These are phyloP conservation scores for Crithidia bombi DNA, from an alignment of 208 protist species.

Conservation along the genomic window DNA sequence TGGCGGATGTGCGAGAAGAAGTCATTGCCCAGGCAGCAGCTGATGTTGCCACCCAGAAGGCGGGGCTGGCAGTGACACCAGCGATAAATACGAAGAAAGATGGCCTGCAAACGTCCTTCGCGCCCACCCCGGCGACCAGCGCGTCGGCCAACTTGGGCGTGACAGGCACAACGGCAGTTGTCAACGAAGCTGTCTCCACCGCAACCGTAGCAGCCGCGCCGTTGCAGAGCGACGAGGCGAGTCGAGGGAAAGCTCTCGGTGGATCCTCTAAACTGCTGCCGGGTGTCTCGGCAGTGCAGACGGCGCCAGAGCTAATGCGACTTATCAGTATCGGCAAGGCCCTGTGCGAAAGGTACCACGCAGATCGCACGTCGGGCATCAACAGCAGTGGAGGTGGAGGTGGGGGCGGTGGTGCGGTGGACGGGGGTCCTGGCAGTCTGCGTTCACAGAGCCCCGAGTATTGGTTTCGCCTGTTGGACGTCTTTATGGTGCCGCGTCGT, in stretches of 20 bases:
- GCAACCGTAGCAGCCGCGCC: background rate
- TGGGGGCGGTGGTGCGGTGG: background rate
- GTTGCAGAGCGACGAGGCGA: background rate
- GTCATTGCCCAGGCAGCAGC: slow-evolving; percentile 4
- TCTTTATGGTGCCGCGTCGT: slow-evolving; percentile 60
- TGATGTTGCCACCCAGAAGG: background rate
- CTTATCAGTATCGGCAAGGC: slow-evolving; percentile 50
- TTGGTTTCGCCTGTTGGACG: slow-evolving; percentile 71
- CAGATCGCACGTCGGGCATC: slow-evolving; percentile 10
- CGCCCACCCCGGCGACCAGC: background rate
- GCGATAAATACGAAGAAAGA: background rate
- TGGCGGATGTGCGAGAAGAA: slow-evolving; percentile 28
- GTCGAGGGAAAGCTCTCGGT: background rate
- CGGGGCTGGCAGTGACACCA: background rate
- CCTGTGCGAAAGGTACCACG: slow-evolving; percentile 51
- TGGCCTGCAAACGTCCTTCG: background rate
- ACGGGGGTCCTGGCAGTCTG: background rate
- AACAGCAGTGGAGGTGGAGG: slow-evolving; percentile 6
- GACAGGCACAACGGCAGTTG: too few relatives aligned
- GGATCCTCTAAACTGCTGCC: background rate
- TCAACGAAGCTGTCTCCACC: background rate
- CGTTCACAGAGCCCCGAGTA: slow-evolving; percentile 16
- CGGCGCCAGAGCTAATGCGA: slow-evolving; percentile 31
- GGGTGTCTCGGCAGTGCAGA: background rate
- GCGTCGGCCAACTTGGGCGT: background rate